Conservation (phyloP, 768 basidiomycete species). For the Auriscalpium microsporum region DNA sequence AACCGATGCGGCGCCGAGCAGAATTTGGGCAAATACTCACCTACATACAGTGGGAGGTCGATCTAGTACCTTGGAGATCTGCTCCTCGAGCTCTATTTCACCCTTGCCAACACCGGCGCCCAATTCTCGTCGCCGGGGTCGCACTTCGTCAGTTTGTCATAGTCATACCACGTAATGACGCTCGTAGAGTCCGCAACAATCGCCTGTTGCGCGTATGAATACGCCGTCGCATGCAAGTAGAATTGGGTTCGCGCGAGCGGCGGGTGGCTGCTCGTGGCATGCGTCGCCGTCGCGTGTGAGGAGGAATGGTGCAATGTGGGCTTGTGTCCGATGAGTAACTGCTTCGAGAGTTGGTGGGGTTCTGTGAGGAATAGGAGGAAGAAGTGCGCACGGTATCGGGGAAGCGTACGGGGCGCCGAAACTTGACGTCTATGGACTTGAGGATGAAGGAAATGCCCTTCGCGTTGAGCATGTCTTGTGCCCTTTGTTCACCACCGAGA, state of each 20-base stretch:
- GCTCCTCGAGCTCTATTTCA: neutral
- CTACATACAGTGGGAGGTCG: too few species aligned
- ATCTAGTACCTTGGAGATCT: too few species aligned
- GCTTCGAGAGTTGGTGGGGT: constrained; percentile 1
- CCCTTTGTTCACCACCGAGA: constrained; percentile 50
- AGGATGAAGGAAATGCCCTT: constrained; percentile 67
- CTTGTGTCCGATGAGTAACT: constrained; percentile 62
- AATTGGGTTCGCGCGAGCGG: constrained; percentile 32
- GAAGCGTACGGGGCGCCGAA: constrained; percentile 61
- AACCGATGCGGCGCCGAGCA: too few species aligned
- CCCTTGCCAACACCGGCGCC: constrained; percentile 24
- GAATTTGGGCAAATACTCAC: too few species aligned
- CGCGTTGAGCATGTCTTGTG: constrained; percentile 49
- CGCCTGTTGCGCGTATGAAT: constrained; percentile 53
- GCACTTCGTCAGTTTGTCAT: constrained; percentile 55
- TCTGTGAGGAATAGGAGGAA: neutral
- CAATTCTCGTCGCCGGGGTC: constrained; percentile 46
- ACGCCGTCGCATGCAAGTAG: constrained; percentile 44
- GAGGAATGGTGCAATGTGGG: constrained; percentile 25
- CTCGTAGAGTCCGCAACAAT: constrained; percentile 61
- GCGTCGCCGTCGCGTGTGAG: constrained; percentile 21
- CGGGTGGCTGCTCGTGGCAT: constrained; percentile 16
- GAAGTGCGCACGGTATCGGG: constrained; percentile 53
- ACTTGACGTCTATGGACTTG: constrained; percentile 61
- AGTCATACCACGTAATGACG: constrained; percentile 71